Percentiles rank a stretch among this genome's conserved stretches.
Conservation (phyloP, 805 yeast genomes). For the Lachancea meyersii region DNA sequence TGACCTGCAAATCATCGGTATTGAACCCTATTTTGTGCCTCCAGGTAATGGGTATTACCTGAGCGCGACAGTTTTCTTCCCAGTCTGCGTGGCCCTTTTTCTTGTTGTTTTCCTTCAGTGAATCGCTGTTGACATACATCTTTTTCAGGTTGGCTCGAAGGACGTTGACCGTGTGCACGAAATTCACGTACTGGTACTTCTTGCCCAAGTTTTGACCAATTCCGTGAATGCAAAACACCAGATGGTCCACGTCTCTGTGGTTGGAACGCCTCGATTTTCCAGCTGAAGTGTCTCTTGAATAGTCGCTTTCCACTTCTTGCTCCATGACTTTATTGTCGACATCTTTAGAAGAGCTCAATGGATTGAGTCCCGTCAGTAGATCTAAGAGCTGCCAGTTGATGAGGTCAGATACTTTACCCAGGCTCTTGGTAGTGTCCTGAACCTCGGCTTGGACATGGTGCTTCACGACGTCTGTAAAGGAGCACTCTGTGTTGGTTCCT, state of each 20-base stretch:
- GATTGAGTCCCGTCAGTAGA: conserved; percentile 9
- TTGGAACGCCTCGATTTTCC: conserved; percentile 36
- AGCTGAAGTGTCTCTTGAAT: conserved; percentile 41
- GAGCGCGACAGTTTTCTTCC: conserved; percentile 53
- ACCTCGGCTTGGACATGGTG: conserved; percentile 31
- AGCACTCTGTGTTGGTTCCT: conserved; percentile 35
- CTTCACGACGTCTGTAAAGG: conserved; percentile 20
- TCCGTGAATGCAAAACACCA: conserved; percentile 89
- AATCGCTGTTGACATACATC: conserved; percentile 39
- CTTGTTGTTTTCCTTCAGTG: conserved; percentile 39
- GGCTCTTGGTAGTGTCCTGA: conserved; percentile 11
- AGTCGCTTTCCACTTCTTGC: conserved; percentile 46
- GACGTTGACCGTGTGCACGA: conserved; percentile 74
- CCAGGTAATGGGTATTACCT: conserved; percentile 90
- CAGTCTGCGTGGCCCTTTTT: conserved; percentile 39
- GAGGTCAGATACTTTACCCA: conserved; percentile 20
- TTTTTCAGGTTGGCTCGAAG: conserved; percentile 53
- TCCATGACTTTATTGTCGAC: conserved; percentile 34
- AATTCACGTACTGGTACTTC: conserved; percentile 73
- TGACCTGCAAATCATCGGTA: conserved; percentile 39
- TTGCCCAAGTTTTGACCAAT: conserved; percentile 85
- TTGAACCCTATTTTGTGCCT: conserved; percentile 67
- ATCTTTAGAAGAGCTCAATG: conserved; percentile 7
- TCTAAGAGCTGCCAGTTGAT: conserved; percentile 20
- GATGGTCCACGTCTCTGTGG: conserved; percentile 42